Evolutionary conservation across 2,329 filamentous ascomycete species (phyloP).

Genomic region (Aspergillus sp.): DNA sequence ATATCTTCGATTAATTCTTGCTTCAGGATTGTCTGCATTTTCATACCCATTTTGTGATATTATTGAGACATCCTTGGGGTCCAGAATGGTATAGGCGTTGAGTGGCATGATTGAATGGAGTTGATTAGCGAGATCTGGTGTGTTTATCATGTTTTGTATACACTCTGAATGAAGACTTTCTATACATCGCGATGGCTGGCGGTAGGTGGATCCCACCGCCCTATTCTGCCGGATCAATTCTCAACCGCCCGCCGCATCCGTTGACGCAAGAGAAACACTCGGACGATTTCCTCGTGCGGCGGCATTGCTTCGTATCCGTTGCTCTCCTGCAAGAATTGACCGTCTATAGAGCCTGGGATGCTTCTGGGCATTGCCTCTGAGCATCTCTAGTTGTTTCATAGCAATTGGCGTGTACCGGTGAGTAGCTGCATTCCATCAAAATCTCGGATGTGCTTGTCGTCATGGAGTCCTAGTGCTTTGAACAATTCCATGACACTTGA

Average conservation of each 20-base stretch:
- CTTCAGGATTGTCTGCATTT: not conserved
- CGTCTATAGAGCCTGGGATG: not conserved
- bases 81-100: conserved; percentile 17
- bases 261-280: conserved; percentile 7
- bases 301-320: not conserved
- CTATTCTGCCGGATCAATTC: conserved; percentile 4
- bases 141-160: not conserved
- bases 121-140: conserved; percentile 15
- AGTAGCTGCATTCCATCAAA: not conserved
- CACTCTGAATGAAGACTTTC: not conserved
- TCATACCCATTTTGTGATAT: conserved; percentile 9
- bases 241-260: conserved; percentile 11
- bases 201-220: not conserved
- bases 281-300: not conserved
- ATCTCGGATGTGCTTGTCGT: too few relatives aligned
- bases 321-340: not conserved
- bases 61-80: not conserved
- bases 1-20: not conserved
- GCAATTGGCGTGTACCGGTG: not conserved
- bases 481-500: too few relatives aligned
- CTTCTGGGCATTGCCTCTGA: not conserved
- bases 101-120: conserved; percentile 18
- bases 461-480: too few relatives aligned
- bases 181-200: too few relatives aligned
- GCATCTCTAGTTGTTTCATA: not conserved